A percentile compares a stretch with the other conserved stretches of the same genome.
These are phyloP conservation scores for Byssothecium circinans DNA, from an alignment of 2,329 filamentous ascomycete genomes.

Conservation along the genomic window DNA sequence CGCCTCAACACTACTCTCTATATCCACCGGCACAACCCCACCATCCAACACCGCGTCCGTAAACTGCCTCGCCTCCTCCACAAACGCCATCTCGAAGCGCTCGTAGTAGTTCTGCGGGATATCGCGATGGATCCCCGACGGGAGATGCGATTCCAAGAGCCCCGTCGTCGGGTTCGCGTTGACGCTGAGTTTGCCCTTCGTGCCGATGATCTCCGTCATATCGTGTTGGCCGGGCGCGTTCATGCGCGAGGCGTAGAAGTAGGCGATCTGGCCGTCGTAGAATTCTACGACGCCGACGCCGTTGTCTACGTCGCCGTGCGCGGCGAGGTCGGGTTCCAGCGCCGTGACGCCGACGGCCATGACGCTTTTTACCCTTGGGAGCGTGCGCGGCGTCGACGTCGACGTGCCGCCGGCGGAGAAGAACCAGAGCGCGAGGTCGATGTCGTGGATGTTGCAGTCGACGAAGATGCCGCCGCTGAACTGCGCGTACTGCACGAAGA, in stretches of 20 bases:
- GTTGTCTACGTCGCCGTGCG: conserved; percentile 64
- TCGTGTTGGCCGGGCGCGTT: conserved; percentile 70
- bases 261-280: conserved; percentile 63
- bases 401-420: conserved; percentile 47
- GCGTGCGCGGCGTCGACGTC: too few relatives aligned
- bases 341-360: conserved; percentile 61
- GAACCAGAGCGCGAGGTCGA: conserved; percentile 67
- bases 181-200: conserved; percentile 63
- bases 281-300: conserved; percentile 68
- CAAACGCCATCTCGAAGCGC: conserved; percentile 64
- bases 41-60: conserved; percentile 61
- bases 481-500: conserved; percentile 69
- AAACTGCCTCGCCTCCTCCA: conserved; percentile 66
- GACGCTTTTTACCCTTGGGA: conserved; percentile 57
- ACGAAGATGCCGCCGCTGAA: conserved; percentile 71
- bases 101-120: conserved; percentile 66
- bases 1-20: conserved; percentile 60
- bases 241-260: conserved; percentile 66
- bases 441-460: conserved; percentile 72
- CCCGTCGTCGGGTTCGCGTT: conserved; percentile 61
- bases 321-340: conserved; percentile 59
- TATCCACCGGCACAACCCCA: conserved; percentile 57
- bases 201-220: conserved; percentile 68
- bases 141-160: conserved; percentile 59
- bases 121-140: conserved; percentile 58